phyloP scores from a whole-genome alignment of 495 filamentous ascomycete genomes.

The Penicillium cataractarum region DNA sequence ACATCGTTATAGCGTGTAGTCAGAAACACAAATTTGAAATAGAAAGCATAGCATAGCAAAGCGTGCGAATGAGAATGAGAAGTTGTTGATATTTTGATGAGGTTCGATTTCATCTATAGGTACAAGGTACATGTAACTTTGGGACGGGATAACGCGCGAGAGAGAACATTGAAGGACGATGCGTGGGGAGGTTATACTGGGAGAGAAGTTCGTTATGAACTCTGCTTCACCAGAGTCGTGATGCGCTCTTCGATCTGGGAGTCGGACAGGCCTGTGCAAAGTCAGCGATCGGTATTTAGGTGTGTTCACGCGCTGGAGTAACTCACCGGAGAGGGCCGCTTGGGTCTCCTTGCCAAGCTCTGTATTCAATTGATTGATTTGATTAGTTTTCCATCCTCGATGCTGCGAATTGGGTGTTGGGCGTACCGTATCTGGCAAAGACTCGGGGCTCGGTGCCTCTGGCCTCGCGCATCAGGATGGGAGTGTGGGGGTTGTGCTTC shows the following conservation, averaged over 20 bases:
- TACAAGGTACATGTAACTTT: conserved; percentile 37
- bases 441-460: conserved; percentile 77
- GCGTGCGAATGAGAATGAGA: background rate
- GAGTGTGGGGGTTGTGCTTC: conserved; percentile 94
- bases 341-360: conserved; percentile 89
- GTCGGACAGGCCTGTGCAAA: conserved; percentile 72
- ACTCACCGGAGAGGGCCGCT: conserved; percentile 74
- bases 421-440: conserved; percentile 89
- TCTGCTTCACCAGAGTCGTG: conserved; percentile 74
- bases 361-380: conserved; percentile 33
- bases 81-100: conserved; percentile 14
- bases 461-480: conserved; percentile 94
- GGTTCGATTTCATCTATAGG: conserved; percentile 47
- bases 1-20: conserved; percentile 24
- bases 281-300: conserved; percentile 19
- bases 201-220: conserved; percentile 36
- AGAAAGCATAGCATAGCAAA: background rate
- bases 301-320: conserved; percentile 3
- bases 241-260: conserved; percentile 92
- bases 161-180: conserved; percentile 32
- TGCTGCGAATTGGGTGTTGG: background rate
- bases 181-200: conserved; percentile 4
- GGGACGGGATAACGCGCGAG: conserved; percentile 28
- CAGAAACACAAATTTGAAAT: background rate
- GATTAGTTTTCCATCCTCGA: conserved; percentile 12